Conservation (phyloP, 2,329 filamentous ascomycete genomes). For the Fusarium sp. region DNA sequence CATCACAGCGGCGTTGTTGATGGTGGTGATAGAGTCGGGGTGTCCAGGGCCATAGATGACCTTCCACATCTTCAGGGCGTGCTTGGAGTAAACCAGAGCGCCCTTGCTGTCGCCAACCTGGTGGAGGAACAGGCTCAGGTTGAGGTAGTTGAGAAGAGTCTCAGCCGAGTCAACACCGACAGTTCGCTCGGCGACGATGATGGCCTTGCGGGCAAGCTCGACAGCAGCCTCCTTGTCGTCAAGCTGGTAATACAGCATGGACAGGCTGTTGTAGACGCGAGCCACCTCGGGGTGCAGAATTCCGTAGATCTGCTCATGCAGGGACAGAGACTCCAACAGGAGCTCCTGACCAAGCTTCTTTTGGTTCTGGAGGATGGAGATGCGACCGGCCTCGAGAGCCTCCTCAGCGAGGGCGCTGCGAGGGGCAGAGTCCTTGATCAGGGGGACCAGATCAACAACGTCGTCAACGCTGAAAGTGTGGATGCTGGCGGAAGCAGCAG, state of each 20-base stretch:
- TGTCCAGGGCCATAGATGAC: conserved; percentile 94
- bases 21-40: conserved; percentile 96
- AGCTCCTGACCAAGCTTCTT: conserved; percentile 96
- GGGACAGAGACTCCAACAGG: conserved; percentile 91
- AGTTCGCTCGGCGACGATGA: conserved; percentile 95
- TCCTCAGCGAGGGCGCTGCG: conserved; percentile 94
- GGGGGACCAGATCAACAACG: conserved; percentile 90
- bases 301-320: conserved; percentile 99
- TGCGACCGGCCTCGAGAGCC: conserved; percentile 92
- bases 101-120: conserved; percentile 89
- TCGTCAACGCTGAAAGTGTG: conserved; percentile 82
- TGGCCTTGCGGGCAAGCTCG: conserved; percentile 94
- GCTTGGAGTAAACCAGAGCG: conserved; percentile 89
- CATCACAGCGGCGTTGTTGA: conserved; percentile 99
- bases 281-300: conserved; percentile 97
- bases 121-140: conserved; percentile 94
- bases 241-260: conserved; percentile 96
- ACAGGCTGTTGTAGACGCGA: conserved; percentile 92
- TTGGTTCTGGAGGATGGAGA: conserved; percentile 95
- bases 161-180: conserved; percentile 93
- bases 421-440: conserved; percentile 94
- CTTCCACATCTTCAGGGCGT: conserved; percentile 96
- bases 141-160: conserved; percentile 94
- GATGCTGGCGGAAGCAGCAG: conserved; percentile 55
- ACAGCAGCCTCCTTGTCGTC: conserved; percentile 97